These are phyloP conservation scores for Penicillium sp. DNA, from an alignment of 2,329 filamentous ascomycete species.

Conservation along the genomic window DNA sequence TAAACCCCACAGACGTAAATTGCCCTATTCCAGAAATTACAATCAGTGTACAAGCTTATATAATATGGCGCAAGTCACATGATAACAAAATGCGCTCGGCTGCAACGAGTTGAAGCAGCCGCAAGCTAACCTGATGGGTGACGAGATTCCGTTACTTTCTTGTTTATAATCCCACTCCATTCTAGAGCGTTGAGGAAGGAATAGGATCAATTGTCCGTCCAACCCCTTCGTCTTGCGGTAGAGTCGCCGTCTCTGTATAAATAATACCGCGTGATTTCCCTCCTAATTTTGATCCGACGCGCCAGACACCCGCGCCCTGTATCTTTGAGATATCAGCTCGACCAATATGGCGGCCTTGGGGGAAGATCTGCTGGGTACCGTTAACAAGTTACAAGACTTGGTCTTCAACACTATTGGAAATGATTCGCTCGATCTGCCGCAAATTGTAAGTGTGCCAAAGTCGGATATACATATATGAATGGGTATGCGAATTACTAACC, in stretches of 20 bases:
- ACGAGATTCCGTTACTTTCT: neutral
- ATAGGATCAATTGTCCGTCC: neutral
- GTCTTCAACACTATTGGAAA: constrained; percentile 99
- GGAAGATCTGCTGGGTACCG: constrained; percentile 90
- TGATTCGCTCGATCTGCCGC: constrained; percentile 94
- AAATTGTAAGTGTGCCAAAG: constrained; percentile 75
- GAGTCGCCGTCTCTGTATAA: neutral
- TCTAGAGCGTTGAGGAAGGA: neutral
- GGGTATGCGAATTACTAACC: constrained; percentile 8
- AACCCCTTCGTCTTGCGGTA: neutral
- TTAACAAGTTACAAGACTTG: constrained; percentile 98
- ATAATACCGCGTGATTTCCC: neutral
- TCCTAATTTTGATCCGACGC: neutral
- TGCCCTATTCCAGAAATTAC: too few species aligned
- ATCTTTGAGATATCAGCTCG: neutral
- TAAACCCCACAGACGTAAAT: too few species aligned
- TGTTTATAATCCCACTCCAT: neutral
- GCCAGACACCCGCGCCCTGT: neutral
- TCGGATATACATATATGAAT: neutral
- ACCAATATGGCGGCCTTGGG: constrained; percentile 86
- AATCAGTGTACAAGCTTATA: neutral
- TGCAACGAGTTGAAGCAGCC: neutral
- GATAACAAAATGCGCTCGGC: neutral
- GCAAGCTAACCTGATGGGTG: neutral
- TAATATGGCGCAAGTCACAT: neutral